A percentile compares a stretch with the other conserved stretches of the same genome.
These are phyloP conservation scores for Pichia ethanolica DNA, from an alignment of 805 yeast species.

Conservation along the genomic window DNA sequence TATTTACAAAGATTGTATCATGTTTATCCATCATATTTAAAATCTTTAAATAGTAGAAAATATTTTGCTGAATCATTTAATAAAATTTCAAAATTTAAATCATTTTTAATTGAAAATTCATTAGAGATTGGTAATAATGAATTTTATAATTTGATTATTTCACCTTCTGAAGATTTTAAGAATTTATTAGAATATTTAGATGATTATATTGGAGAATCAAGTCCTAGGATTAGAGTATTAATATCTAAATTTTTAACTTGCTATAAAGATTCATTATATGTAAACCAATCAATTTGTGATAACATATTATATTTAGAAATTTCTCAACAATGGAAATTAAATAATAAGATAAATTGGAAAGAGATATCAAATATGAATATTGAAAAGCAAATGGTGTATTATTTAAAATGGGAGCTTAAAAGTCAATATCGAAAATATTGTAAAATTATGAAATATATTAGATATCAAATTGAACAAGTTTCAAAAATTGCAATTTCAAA, in stretches of 20 bases:
- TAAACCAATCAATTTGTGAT: neutral
- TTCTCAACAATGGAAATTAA: slow-evolving; percentile 18
- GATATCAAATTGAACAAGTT: slow-evolving; percentile 10
- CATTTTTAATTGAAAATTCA: neutral
- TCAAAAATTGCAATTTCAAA: slow-evolving; percentile 10
- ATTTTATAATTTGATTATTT: slow-evolving; percentile 1
- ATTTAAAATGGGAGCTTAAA: slow-evolving; percentile 14
- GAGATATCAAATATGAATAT: slow-evolving; percentile 11
- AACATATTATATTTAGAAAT: slow-evolving; percentile 12
- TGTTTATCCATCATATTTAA: slow-evolving; percentile 22
- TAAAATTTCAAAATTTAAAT: neutral
- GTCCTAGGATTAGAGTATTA: slow-evolving; percentile 8
- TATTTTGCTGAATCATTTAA: neutral
- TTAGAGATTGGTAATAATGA: neutral
- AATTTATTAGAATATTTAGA: slow-evolving; percentile 2
- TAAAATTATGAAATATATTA: slow-evolving; percentile 7
- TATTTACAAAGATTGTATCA: slow-evolving; percentile 18
- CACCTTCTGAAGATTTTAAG: slow-evolving; percentile 7
- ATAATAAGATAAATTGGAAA: slow-evolving; percentile 18
- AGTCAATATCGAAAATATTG: slow-evolving; percentile 1
- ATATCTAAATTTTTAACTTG: slow-evolving; percentile 2
- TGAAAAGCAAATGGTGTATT: slow-evolving; percentile 17
- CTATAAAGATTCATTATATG: neutral
- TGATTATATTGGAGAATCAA: slow-evolving; percentile 4
- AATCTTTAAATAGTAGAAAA: slow-evolving; percentile 6